phyloP scores from a whole-genome alignment of 768 basidiomycete genomes.

The Kwoniella newhampshirensis region DNA sequence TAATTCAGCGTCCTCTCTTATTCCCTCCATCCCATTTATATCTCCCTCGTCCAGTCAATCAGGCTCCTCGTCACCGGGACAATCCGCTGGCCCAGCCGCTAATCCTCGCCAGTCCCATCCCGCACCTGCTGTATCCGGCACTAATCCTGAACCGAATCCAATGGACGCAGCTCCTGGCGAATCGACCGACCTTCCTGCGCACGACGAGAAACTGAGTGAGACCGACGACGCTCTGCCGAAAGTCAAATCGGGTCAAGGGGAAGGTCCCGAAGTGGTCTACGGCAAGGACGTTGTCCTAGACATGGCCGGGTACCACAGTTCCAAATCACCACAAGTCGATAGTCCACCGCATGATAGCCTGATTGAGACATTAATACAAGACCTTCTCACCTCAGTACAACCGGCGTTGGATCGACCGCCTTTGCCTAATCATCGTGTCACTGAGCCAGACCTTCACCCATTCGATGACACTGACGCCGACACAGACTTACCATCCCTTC shows the following conservation, averaged over 20 bases:
- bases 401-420: conserved; percentile 30
- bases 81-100: neutral
- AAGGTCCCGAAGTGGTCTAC: conserved; percentile 65
- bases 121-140: conserved; percentile 11
- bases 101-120: conserved; percentile 9
- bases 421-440: conserved; percentile 15
- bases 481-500: conserved; percentile 15
- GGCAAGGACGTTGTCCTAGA: conserved; percentile 75
- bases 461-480: conserved; percentile 47
- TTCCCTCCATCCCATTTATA: conserved; percentile 32
- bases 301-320: conserved; percentile 67
- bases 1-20: conserved; percentile 28
- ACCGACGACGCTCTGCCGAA: conserved; percentile 60
- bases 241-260: conserved; percentile 55
- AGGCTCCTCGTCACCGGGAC: neutral
- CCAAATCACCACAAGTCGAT: conserved; percentile 6
- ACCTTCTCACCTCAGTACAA: conserved; percentile 21
- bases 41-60: conserved; percentile 12
- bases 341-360: conserved; percentile 9
- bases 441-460: conserved; percentile 27
- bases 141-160: conserved; percentile 30
- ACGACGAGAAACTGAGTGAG: conserved; percentile 24
- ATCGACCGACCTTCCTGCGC: conserved; percentile 20
- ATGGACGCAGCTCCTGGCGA: conserved; percentile 27
- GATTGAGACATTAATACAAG: conserved; percentile 20